Evolutionary conservation across 306 rosid species (phyloP).

Genomic region (Rosa multiflora): DNA sequence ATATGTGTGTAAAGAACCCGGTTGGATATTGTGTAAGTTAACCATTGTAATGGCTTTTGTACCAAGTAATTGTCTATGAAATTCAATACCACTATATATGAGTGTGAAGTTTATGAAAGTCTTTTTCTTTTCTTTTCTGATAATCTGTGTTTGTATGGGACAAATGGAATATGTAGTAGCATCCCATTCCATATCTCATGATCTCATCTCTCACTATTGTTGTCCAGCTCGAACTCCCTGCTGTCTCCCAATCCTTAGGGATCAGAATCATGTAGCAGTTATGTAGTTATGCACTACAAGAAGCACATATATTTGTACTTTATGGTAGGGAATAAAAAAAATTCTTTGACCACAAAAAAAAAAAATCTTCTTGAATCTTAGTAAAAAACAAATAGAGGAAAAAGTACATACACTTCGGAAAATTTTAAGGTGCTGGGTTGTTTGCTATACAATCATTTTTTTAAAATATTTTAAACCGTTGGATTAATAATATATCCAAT

Average conservation of each 20-base stretch:
- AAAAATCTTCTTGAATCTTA: not conserved
- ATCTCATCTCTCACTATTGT: not conserved
- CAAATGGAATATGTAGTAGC: not conserved
- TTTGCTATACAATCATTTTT: no score
- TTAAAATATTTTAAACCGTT: no score
- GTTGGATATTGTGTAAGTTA: slow-evolving; percentile 11
- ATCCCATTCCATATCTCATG: not conserved
- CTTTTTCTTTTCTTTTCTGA: not conserved
- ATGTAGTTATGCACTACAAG: not conserved
- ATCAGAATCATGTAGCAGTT: not conserved
- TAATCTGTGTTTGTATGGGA: not conserved
- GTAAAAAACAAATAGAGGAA: not conserved
- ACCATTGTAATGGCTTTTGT: not conserved
- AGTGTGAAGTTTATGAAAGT: not conserved
- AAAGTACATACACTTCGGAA: no score
- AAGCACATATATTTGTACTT: not conserved
- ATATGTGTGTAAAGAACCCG: slow-evolving; percentile 8
- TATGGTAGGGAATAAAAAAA: not conserved
- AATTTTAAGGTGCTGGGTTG: no score
- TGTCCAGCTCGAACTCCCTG: not conserved
- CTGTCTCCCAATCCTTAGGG: not conserved
- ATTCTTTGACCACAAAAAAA: not conserved
- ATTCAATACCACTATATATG: not conserved
- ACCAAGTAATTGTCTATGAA: slow-evolving; percentile 6
- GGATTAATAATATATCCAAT: no score